Evolutionary conservation across 2,329 filamentous ascomycete genomes (phyloP), one percentile per base, ranked within the genome.

Genomic region (Phyllosticta paracitricarpa): DNA sequence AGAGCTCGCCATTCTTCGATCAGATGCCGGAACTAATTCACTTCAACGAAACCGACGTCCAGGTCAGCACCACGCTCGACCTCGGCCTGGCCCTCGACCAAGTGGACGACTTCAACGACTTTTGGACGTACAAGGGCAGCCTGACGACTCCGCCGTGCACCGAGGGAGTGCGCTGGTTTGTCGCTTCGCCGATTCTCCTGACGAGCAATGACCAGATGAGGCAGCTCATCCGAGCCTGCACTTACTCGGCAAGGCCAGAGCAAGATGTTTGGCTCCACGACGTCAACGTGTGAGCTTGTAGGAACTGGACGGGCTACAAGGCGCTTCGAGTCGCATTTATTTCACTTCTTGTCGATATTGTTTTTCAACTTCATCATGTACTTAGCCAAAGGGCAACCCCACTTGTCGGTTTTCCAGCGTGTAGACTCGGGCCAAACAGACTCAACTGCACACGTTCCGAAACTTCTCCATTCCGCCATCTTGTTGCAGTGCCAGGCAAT

Each of bases 111-210:
- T 77, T 79, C 65, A 69, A 71, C 26, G 75, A 78, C 58, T 80
- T 78, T 63, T 81, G 77, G 77, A 80, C 78, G 1, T 81, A 81
- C 65, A 68, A 73, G 62, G 78, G 79, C 6, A 77, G 74, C 60
- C 65, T 80, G 68, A 81, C 78, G 2, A 76, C 72, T 58, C 81
- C 74, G 61, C 81, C 72, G 62, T 82, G 72, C 69, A 72, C 68
- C 33, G 79, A 79, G 67, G 79, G 76, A 2, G 71, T 78, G 28
- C 66, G 77, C 40, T 81, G 76, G 74, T 81, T 77, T 60, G 67
- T 79, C 9, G 74, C 73, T 9, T 69, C 72, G 59, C 71, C 75
- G 61, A 73, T 74, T 33, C 60, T 81, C 67, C 75, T 73, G 58
- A 73, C 75, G 3, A 73, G 75, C n/a, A 71, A 75, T 14, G 66